Evolutionary conservation across 176 grass and related monocot genomes (phyloP).

Genomic region (Aegilops umbellulata): DNA sequence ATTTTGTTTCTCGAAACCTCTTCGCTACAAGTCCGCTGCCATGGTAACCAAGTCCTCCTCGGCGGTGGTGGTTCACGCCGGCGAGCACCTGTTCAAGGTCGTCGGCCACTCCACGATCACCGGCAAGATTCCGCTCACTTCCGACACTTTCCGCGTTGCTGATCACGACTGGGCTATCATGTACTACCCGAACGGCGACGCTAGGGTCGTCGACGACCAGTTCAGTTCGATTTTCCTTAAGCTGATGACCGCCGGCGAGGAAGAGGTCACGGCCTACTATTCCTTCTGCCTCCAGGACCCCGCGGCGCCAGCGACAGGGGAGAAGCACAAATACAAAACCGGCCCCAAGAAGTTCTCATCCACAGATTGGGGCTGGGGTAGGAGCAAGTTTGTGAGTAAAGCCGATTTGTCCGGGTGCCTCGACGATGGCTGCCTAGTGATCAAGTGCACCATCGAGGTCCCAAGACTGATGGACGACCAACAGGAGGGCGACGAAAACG

Average conservation of each 20-base stretch:
- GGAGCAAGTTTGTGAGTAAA: background rate
- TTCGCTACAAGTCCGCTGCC: background rate
- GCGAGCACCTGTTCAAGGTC: background rate
- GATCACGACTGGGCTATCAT: background rate
- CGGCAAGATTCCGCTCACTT: background rate
- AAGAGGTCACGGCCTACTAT: background rate
- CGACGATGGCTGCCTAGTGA: background rate
- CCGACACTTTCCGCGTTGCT: background rate
- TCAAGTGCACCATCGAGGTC: background rate
- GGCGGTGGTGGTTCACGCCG: background rate
- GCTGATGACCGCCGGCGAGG: background rate
- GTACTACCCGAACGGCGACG: background rate
- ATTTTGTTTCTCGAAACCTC: background rate
- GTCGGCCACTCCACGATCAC: background rate
- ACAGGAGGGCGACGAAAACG: background rate
- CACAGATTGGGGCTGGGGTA: fast-evolving
- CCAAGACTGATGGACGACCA: background rate
- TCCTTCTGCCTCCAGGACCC: background rate
- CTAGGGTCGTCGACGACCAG: background rate
- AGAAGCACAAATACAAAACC: background rate
- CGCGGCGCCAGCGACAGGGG: background rate
- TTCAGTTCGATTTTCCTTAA: background rate
- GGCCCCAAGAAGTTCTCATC: background rate
- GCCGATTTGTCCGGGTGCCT: background rate
- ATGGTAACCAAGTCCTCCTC: background rate